Base-by-base conservation (phyloP, 176 grass and related monocot genomes). In the Hsuehochloa calcarea region DNA sequence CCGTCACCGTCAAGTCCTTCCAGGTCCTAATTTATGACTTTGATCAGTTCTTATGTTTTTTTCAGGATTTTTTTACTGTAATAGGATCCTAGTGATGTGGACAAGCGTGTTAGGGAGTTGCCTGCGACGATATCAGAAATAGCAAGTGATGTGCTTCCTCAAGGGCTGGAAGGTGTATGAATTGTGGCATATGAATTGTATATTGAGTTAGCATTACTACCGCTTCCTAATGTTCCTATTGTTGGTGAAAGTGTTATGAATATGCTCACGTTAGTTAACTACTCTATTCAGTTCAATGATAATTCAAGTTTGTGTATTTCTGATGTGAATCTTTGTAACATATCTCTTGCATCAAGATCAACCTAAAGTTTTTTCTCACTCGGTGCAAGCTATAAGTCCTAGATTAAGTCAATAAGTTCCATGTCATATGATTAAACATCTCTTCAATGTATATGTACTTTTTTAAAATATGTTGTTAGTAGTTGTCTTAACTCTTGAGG, bases 1-100 rank as follows among this genome's bases (percentile, higher is more conserved):
- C 79, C 43, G 79, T 87, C 72, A 20, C 46, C 41, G 80, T 82
- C 11, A 78, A 69, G 35, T 89, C 86, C 46, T 71, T 78, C 50
- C 74, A 89, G 86, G 82, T 99, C 39, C 65, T 71, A 17, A 74
- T 92, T 59, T 80, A 44, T 52, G 68, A 47, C 37, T 47, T 80
- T 59, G 87, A 92, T 85, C 7, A 19, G 11, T 70, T 41, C 80
- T 19, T 26, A 13, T 65, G 9, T n/a, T 35, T 65, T 54, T 82
- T 71, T 17, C 26, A 82, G 26, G 4, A 19, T 15, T 8, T 61
- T 86, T 15, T 74, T 74, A 37, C 26, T 88, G 45, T 16, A 52
- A 64, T 82, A 50, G 13, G 41, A 3, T 27, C 17, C 46, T 52
- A 29, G n/a, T 43, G 62, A 64, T 80, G 60, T 69, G 49, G 68